Evolutionary conservation across 179 eudicot genomes (phyloP).

Genomic region (Actinidia polygama): DNA sequence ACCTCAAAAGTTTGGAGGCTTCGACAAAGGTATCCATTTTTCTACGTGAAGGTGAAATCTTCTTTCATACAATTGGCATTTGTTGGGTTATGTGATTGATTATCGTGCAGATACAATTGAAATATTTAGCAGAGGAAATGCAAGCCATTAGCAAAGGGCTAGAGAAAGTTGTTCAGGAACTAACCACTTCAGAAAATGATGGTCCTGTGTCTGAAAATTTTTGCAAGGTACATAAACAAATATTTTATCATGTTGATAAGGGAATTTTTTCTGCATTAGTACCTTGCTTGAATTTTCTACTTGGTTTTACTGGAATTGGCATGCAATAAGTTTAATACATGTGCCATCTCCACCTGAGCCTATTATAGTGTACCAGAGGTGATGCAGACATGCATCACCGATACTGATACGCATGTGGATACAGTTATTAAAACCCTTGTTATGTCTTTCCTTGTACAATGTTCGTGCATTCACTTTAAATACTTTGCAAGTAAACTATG

Average conservation of each 20-base stretch:
- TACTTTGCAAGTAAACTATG: no score
- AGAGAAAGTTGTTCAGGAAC: slow-evolving; percentile 81
- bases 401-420: no score
- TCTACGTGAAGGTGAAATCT: background rate
- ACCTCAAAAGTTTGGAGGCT: slow-evolving; percentile 75
- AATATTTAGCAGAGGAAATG: slow-evolving; percentile 92
- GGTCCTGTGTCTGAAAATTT: slow-evolving; percentile 72
- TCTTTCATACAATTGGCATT: background rate
- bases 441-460: no score
- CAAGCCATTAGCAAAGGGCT: slow-evolving; percentile 82
- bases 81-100: slow-evolving; percentile 12
- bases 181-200: slow-evolving; percentile 74
- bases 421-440: no score
- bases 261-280: background rate
- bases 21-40: slow-evolving; percentile 69
- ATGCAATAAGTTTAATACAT: background rate
- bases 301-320: background rate
- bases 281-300: slow-evolving; percentile 2
- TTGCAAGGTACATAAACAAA: slow-evolving; percentile 52
- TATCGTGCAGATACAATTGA: slow-evolving; percentile 72
- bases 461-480: no score
- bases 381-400: no score
- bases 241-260: background rate
- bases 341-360: slow-evolving; percentile 9
- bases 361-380: background rate